phyloP scores from a whole-genome alignment of 192 early-diverging fungal genomes.

The Coemansia sp. region DNA sequence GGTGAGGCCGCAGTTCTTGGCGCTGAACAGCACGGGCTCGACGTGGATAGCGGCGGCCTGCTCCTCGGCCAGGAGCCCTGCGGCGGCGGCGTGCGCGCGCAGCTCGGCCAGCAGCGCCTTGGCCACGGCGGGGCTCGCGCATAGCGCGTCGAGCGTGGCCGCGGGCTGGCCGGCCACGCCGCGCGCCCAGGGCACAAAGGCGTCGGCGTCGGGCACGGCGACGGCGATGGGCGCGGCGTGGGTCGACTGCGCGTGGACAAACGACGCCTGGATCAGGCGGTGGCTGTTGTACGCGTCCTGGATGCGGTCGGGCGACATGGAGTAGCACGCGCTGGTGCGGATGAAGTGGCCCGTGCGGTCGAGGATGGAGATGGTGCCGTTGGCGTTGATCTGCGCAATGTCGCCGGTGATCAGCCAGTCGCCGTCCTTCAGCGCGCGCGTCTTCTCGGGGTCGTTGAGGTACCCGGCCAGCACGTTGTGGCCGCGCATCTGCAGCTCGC shows the following conservation, averaged over 20 bases:
- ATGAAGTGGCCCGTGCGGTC: conserved; percentile 72
- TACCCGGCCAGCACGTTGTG: conserved; percentile 69
- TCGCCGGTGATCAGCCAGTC: conserved; percentile 83
- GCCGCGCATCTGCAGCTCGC: conserved; percentile 79
- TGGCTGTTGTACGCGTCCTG: conserved; percentile 66
- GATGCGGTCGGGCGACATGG: conserved; percentile 83
- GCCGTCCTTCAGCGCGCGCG: conserved; percentile 60
- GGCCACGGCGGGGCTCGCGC: conserved; percentile 44
- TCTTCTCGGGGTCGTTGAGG: conserved; percentile 68
- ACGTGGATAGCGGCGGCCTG: conserved; percentile 65
- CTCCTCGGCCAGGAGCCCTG: conserved; percentile 73
- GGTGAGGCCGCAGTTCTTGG: conserved; percentile 62
- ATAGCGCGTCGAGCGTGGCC: conserved; percentile 52
- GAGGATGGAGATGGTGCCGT: conserved; percentile 64
- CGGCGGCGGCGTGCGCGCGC: conserved; percentile 49
- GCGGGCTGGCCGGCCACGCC: conserved; percentile 11
- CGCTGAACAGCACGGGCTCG: conserved; percentile 60
- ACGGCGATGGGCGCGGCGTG: conserved; percentile 75
- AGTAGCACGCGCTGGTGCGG: conserved; percentile 76
- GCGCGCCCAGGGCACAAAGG: conserved; percentile 61
- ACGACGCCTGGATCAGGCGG: conserved; percentile 72
- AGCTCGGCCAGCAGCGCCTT: conserved; percentile 58
- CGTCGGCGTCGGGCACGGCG: conserved; percentile 69
- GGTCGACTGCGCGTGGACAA: conserved; percentile 79
- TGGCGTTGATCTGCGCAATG: conserved; percentile 60